Percentiles rank a stretch among this genome's conserved stretches.
These are phyloP conservation scores for Cladosporium sp. DNA, from an alignment of 2,329 filamentous ascomycete genomes.

Conservation along the genomic window DNA sequence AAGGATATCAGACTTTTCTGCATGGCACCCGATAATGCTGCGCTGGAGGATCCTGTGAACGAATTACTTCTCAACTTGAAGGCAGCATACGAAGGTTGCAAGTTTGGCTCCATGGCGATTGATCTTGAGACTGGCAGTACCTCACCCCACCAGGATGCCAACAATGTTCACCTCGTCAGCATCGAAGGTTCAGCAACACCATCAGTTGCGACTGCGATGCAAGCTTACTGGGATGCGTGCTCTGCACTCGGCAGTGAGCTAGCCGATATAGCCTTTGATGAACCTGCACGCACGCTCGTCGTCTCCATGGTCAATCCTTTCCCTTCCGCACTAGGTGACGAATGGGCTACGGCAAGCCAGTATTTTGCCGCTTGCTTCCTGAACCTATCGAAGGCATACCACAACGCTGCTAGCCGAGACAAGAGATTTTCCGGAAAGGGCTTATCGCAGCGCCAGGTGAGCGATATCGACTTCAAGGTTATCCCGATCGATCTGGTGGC, in stretches of 20 bases:
- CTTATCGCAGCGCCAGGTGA: background rate
- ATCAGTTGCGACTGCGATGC: background rate
- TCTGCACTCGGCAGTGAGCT: constrained; percentile 14
- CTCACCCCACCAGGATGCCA: background rate
- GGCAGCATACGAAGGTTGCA: constrained; percentile 68
- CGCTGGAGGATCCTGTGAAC: constrained; percentile 57
- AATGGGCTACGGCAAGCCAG: constrained; percentile 12
- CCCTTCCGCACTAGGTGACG: background rate
- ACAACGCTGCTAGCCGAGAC: background rate
- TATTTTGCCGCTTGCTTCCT: constrained; percentile 5
- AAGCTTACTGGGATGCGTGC: constrained; percentile 1
- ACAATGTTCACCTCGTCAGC: background rate
- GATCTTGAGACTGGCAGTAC: background rate
- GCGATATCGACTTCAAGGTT: constrained; percentile 72
- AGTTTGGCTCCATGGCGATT: constrained; percentile 51
- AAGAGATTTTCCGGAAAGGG: background rate
- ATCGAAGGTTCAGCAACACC: background rate
- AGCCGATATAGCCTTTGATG: constrained; percentile 18
- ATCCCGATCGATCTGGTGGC: constrained; percentile 66
- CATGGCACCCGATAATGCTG: constrained; percentile 63
- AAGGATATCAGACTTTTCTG: constrained; percentile 71
- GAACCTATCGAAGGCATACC: constrained; percentile 2
- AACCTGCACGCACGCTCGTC: constrained; percentile 54
- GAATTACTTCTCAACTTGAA: constrained; percentile 65
- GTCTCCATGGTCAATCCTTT: constrained; percentile 73